Percentiles rank a stretch among this genome's conserved stretches.
These are phyloP conservation scores for Mycena floridula DNA, from an alignment of 768 basidiomycete genomes.

Conservation along the genomic window DNA sequence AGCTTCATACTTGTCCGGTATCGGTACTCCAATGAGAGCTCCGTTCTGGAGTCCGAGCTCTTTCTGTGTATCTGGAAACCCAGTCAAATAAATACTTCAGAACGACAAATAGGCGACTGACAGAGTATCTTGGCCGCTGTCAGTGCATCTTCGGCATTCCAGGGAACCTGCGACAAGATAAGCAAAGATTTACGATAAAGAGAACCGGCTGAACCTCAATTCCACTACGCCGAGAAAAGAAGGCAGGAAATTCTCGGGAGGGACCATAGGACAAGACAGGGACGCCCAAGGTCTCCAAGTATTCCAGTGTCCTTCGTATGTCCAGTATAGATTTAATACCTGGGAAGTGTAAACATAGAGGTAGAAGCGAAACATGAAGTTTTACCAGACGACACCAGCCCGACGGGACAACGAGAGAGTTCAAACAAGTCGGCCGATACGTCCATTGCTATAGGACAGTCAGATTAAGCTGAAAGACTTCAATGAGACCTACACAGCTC, in stretches of 20 bases:
- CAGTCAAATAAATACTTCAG: constrained; percentile 2
- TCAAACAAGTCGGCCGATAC: constrained; percentile 92
- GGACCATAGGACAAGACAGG: constrained; percentile 50
- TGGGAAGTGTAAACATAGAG: no score
- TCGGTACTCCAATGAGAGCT: constrained; percentile 82
- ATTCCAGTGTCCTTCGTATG: constrained; percentile 83
- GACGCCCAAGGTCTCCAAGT: constrained; percentile 31
- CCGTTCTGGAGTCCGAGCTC: constrained; percentile 73
- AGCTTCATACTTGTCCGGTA: constrained; percentile 69
- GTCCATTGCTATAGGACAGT: constrained; percentile 66
- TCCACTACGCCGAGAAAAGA: constrained; percentile 83
- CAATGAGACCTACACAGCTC: constrained; percentile 46
- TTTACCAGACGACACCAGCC: constrained; percentile 87
- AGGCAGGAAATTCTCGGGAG: constrained; percentile 87
- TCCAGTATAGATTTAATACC: no score
- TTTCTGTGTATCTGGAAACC: constrained; percentile 54
- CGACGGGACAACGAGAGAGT: constrained; percentile 83
- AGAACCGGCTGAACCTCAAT: constrained; percentile 53
- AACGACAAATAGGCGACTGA: constrained; percentile 26
- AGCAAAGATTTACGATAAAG: constrained; percentile 1
- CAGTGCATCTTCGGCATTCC: constrained; percentile 57
- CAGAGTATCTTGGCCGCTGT: constrained; percentile 73
- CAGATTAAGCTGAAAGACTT: background rate
- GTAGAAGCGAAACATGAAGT: no score
- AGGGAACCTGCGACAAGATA: constrained; percentile 55